Evolutionary conservation across 2,329 filamentous ascomycete genomes (phyloP), one percentile per base, ranked within the genome.

Genomic region (Alternaria longipes): DNA sequence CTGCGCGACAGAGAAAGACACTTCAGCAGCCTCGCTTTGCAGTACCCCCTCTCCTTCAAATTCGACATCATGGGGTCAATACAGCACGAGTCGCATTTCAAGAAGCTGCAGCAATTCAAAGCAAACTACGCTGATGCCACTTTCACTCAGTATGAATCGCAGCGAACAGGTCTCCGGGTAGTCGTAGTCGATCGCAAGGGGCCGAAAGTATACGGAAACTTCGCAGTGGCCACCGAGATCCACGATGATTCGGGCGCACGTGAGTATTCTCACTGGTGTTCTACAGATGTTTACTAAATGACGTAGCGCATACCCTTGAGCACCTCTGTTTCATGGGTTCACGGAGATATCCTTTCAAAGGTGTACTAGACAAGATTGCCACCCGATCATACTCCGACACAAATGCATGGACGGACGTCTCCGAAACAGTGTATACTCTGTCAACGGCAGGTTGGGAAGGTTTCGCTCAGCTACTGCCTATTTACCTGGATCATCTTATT

Each of bases 371-470:
- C 78, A 97, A 96, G 81, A 86, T 99, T 60, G 93, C 95, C 3
- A 97, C 93, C 5, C 88, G 96, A 66, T 93, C 94, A 1, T 99
- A 98, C 78, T 97, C 94, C 1, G 87, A 87, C 59, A 99, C 95
- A 32, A 99, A 99, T 79, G 95, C 95, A 4, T 99, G 94, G 93
- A 99, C 95, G 1, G 93, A 93, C 22, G 95, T 91, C 12, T 95
- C 98, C 71, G 94, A 98, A 76, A 99, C 96, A 1, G 94, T 94
- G 3, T 99, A 99, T 80, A 97, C 93, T 0, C 85, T 99, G 16
- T 92, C 97, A 72, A 95, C 93, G 11, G 95, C 95, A 24, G 95
- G 95, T 2, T 99, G 95, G 94, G 93, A 97, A 71, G 94, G 94
- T 8, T 99, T 99, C 75, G 90, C 94, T 1, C 92, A 97, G 78